A percentile compares a stretch with the other conserved stretches of the same genome.
Conservation (phyloP, 2,329 filamentous ascomycete genomes). For the Rhynchosporium secalis region DNA sequence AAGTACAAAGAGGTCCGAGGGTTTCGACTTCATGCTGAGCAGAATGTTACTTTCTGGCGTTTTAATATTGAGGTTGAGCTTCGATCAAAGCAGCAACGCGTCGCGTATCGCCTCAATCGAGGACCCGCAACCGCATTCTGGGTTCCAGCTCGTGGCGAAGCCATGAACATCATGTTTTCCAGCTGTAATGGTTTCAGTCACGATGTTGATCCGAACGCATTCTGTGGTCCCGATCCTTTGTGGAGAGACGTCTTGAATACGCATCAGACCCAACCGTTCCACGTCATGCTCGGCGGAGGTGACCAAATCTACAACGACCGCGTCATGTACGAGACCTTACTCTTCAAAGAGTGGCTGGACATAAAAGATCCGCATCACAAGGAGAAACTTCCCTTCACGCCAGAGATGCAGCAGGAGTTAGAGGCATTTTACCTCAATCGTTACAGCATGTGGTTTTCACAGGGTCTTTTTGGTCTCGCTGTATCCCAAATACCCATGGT, state of each 20-base stretch:
- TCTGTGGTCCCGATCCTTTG: conserved; percentile 91
- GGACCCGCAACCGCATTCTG: conserved; percentile 90
- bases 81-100: conserved; percentile 71
- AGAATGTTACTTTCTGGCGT: conserved; percentile 92
- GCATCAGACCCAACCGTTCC: conserved; percentile 89
- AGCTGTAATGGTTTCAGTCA: conserved; percentile 95
- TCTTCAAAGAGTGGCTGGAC: conserved; percentile 82
- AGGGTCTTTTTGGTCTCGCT: conserved; percentile 89
- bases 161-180: conserved; percentile 99
- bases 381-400: conserved; percentile 72
- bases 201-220: conserved; percentile 72
- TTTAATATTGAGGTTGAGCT: conserved; percentile 96
- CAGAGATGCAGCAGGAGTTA: conserved; percentile 83
- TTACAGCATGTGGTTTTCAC: conserved; percentile 94
- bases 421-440: conserved; percentile 85
- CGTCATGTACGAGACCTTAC: conserved; percentile 69
- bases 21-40: conserved; percentile 78
- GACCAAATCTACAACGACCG: conserved; percentile 97
- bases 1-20: conserved; percentile 83
- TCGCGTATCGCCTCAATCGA: conserved; percentile 93
- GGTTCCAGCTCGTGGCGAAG: conserved; percentile 80
- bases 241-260: conserved; percentile 95
- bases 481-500: conserved; percentile 96
- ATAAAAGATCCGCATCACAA: conserved; percentile 80
- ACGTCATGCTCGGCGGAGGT: conserved; percentile 96